Base-by-base conservation (phyloP, 495 filamentous ascomycete species). In the Achaetomiella virescens region DNA sequence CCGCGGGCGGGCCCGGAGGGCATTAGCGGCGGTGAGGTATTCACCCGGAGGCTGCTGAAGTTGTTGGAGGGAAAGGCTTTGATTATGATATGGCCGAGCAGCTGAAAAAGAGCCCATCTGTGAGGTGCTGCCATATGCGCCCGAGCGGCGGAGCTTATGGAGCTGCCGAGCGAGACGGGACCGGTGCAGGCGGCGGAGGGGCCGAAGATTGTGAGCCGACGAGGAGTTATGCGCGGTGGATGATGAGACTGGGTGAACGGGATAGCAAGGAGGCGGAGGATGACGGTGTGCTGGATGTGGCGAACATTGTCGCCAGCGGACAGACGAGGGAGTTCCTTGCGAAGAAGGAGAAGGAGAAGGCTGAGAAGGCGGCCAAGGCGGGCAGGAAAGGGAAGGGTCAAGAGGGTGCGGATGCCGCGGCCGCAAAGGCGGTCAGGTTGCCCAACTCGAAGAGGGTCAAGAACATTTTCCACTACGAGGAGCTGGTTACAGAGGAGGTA, bases 61-160 rank as follows among this genome's bases (percentile, higher is more conserved):
- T 70, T 95, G 31, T 78, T 98, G 10, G 75, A 80, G 37, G 58
- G 77, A 3, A 88, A 65, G 82, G 81, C 0, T 92, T 93, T 60
- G 85, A 82, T 7, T 70, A 84, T 22, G 89, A 96, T 41, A 95
- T 97, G 87, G 93, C 90, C 44, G 95, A 98, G 75, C 89, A 96
- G 71, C 71, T 98, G 51, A 98, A 98, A 77, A 84, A 82, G 63
- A 96, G 84, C 58, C 73, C 82, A 88, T 97, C 46, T 92, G 91
- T 61, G 93, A 98, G 69, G 84, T 97, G 47, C 75, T 98, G 12
- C 84, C 87, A 1, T 79, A 82, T 4, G 87, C 21, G 74, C 77
- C 48, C 70, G 84, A 54, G 43, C 86, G 54, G 79, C 37, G 72
- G 81, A 48, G 45, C 67, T 72, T 57, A 81, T 61, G 72, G 73